Conservation (phyloP, 1,284 basidiomycete genomes). For the Leccinum fallax region DNA sequence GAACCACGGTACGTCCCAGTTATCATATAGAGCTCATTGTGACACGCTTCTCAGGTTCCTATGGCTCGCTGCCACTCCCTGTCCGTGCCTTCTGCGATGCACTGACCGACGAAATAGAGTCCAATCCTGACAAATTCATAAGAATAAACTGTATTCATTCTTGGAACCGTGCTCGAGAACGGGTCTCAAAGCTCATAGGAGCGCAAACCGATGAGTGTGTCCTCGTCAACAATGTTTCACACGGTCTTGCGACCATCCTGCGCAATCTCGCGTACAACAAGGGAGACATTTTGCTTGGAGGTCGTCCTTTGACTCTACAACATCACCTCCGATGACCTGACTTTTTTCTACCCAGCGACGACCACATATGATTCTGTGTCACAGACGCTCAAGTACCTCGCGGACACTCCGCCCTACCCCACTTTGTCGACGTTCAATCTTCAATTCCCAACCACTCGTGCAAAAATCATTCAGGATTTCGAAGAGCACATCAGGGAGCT, state of each 20-base stretch:
- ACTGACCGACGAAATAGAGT: constrained; percentile 53
- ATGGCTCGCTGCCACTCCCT: constrained; percentile 65
- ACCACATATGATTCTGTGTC: constrained; percentile 69
- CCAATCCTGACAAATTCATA: constrained; percentile 65
- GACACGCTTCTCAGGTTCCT: constrained; percentile 53
- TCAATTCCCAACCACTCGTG: constrained; percentile 66
- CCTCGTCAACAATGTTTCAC: constrained; percentile 65
- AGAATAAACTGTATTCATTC: constrained; percentile 45
- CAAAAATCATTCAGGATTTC: constrained; percentile 60
- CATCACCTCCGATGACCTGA: background rate
- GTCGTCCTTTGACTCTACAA: constrained; percentile 22
- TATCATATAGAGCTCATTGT: background rate
- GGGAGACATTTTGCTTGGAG: constrained; percentile 48
- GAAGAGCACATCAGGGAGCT: constrained; percentile 42
- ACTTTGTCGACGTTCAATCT: constrained; percentile 52
- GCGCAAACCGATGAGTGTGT: constrained; percentile 66
- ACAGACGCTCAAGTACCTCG: constrained; percentile 59
- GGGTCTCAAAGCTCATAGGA: constrained; percentile 62
- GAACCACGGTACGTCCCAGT: constrained; percentile 55
- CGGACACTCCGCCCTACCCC: constrained; percentile 59
- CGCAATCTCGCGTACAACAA: constrained; percentile 55
- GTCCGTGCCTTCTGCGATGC: constrained; percentile 55
- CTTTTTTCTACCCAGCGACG: constrained; percentile 44
- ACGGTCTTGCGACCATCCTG: constrained; percentile 69
- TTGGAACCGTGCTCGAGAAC: constrained; percentile 40